Evolutionary conservation across 2,329 filamentous ascomycete species (phyloP).

Genomic region (Ploettnerulaceae sp.): DNA sequence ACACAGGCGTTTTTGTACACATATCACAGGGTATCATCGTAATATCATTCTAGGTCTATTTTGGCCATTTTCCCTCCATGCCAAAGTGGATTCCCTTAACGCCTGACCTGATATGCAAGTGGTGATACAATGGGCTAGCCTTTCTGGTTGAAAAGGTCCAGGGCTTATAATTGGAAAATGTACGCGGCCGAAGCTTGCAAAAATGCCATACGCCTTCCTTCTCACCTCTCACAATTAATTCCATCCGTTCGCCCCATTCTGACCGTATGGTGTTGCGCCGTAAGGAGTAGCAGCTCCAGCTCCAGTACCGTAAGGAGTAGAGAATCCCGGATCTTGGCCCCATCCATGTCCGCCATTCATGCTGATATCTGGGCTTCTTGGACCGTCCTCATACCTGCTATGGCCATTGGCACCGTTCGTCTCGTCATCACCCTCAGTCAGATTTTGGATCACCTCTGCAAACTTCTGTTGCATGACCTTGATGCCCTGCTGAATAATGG

Average conservation of each 20-base stretch:
- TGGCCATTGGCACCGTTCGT: conserved; percentile 42
- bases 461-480: conserved; percentile 86
- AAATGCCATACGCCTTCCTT: not conserved
- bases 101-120: conserved; percentile 21
- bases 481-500: conserved; percentile 84
- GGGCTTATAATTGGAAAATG: conserved; percentile 1
- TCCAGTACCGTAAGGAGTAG: conserved; percentile 59
- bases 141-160: not conserved
- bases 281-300: conserved; percentile 51
- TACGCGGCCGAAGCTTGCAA: not conserved
- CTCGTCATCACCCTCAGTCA: conserved; percentile 51
- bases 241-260: conserved; percentile 32
- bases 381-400: conserved; percentile 49
- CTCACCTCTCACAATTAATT: conserved; percentile 8
- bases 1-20: conserved; percentile 18
- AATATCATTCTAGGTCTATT: conserved; percentile 20
- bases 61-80: conserved; percentile 7
- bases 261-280: conserved; percentile 58
- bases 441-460: conserved; percentile 69
- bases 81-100: conserved; percentile 17
- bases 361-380: conserved; percentile 55
- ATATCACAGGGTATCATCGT: conserved; percentile 25
- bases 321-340: conserved; percentile 54
- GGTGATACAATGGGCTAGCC: conserved; percentile 15
- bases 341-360: conserved; percentile 52